Evolutionary conservation across 208 protist species (phyloP), one percentile per base, ranked within the genome.

Genomic region (Leishmania guyanensis): DNA sequence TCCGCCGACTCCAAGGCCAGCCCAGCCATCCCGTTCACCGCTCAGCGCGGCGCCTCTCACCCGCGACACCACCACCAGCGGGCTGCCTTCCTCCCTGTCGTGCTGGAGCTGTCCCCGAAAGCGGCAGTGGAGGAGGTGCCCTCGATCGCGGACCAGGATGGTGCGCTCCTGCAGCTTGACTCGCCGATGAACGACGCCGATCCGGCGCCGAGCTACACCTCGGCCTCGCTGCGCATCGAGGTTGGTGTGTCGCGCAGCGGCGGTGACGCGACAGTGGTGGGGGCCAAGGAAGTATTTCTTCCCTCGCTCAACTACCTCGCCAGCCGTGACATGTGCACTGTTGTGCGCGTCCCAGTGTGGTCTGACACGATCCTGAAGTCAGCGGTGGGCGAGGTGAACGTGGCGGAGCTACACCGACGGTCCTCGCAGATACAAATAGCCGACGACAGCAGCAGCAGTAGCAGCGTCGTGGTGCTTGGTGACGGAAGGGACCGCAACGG

Each of bases 51-150:
- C 29, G 14, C 26, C 53, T 70, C 58, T 33, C 75, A 72, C 39
- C 66, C 83, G n/a, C 51, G 74, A 33, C 76, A 79, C 29, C 82
- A 78, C 58, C 66, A 82, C 8, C 87, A 90, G 77, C 81, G 72
- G 4, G 77, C 83, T 9, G 76, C 89, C 0, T 89, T 91, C 76
- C 65, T 95, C 22, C 90, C 93, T 29, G 86, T 96, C 36, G 76
- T 96, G 83, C 75, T 96, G 53, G 85, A 93, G 86, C 73, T 91
- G 39, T 72, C 87, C 14, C 20, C 70, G 29, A 87, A 89, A 26
- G 83, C 78, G 12, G 80, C 76, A 0, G 70, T 65, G 58, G 80
- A 85, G 9, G 80, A 85, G 39, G 69, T 84, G 56, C 78, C 76
- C 5, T 79, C 78, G 50, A 50, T 73, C 16, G 81, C 77, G 68